Evolutionary conservation across 1,139 yeast species (phyloP).

Genomic region (Insectozyma bohioensis): DNA sequence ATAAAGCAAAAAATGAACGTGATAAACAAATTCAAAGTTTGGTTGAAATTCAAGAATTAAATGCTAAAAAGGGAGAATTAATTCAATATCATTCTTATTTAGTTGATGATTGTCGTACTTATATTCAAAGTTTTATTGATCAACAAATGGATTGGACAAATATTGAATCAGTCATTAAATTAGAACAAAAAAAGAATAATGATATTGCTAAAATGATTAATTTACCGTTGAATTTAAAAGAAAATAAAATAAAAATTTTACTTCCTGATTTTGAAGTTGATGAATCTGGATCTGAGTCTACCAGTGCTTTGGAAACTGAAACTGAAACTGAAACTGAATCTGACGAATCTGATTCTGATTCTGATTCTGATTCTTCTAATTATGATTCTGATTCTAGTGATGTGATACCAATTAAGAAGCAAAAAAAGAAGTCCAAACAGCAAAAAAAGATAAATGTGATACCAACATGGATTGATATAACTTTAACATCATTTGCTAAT

Average conservation of each 20-base stretch:
- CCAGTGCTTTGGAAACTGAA: slow-evolving; percentile 25
- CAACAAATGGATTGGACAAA: slow-evolving; percentile 96
- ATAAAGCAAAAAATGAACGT: slow-evolving; percentile 74
- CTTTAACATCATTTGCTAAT: slow-evolving; percentile 82
- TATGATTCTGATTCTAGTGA: slow-evolving; percentile 26
- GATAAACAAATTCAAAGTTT: slow-evolving; percentile 68
- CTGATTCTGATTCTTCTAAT: slow-evolving; percentile 32
- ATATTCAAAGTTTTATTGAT: slow-evolving; percentile 64
- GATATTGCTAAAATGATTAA: slow-evolving; percentile 60
- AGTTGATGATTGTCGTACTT: slow-evolving; percentile 70
- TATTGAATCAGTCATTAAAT: slow-evolving; percentile 70
- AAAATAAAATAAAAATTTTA: slow-evolving; percentile 63
- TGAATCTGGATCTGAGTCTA: slow-evolving; percentile 29
- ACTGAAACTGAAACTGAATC: slow-evolving; percentile 33
- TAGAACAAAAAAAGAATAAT: slow-evolving; percentile 70
- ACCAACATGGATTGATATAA: slow-evolving; percentile 66
- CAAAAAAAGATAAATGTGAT: slow-evolving; percentile 17
- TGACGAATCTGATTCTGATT: slow-evolving; percentile 32
- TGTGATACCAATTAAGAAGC: slow-evolving; percentile 9
- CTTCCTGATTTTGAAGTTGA: slow-evolving; percentile 45
- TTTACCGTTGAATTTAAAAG: slow-evolving; percentile 68
- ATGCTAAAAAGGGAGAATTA: slow-evolving; percentile 69
- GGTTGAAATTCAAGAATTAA: slow-evolving; percentile 60
- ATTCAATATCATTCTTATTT: slow-evolving; percentile 68
- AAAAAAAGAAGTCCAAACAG: slow-evolving; percentile 12